Percentiles rank a stretch among this genome's conserved stretches.
phyloP scores from a whole-genome alignment of 257 asterid species.

The Penstemon newberryi region DNA sequence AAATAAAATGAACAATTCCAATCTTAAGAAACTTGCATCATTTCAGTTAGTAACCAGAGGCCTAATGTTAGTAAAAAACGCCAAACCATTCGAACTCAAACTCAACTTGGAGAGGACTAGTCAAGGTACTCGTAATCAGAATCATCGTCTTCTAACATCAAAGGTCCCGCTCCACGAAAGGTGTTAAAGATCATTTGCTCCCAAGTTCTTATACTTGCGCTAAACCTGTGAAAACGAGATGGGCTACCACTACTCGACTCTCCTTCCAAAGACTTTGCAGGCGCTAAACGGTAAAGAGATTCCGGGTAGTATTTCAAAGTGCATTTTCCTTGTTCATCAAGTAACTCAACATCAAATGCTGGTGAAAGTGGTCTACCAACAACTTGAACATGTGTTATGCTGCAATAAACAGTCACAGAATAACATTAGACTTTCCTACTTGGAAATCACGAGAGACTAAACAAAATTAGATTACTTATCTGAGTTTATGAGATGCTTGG shows the following conservation, averaged over 20 bases:
- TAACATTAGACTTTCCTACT: no score
- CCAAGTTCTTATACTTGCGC: constrained; percentile 58
- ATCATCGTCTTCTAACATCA: constrained; percentile 34
- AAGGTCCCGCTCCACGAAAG: constrained; percentile 47
- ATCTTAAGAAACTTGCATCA: no score
- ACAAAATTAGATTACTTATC: no score
- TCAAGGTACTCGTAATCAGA: constrained; percentile 39
- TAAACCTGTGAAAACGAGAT: constrained; percentile 44
- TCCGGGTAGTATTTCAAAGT: constrained; percentile 45
- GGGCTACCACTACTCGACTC: constrained; percentile 38
- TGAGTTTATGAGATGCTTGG: no score
- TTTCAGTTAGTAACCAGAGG: no score
- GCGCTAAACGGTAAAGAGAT: constrained; percentile 13
- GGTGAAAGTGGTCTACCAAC: constrained; percentile 67
- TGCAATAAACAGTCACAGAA: constrained; percentile 23
- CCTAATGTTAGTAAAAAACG: no score
- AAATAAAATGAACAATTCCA: no score
- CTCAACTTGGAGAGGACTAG: background rate
- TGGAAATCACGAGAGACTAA: no score
- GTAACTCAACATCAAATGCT: constrained; percentile 51
- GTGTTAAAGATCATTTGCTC: constrained; percentile 54
- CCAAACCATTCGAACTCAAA: no score
- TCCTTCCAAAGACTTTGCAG: constrained; percentile 24
- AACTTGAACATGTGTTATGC: constrained; percentile 61
- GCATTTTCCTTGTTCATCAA: constrained; percentile 55